A percentile compares a stretch with the other conserved stretches of the same genome.
These are phyloP conservation scores for Ilex paraguariensis DNA, from an alignment of 305 asterid species.

Conservation along the genomic window DNA sequence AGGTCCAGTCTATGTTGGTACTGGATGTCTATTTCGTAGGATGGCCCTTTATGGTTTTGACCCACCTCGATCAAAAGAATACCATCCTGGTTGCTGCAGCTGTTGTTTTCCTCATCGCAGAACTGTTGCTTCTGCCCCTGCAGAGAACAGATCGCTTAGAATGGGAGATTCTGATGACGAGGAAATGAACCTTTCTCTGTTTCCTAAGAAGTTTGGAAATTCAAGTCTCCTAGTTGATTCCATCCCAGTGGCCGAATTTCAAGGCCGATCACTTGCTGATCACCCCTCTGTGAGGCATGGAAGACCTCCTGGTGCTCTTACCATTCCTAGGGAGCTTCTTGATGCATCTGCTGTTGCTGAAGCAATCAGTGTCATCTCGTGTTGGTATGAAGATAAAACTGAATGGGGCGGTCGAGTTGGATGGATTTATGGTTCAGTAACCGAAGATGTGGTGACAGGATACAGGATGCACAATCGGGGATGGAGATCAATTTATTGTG, in stretches of 20 bases:
- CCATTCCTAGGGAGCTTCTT: constrained; percentile 42
- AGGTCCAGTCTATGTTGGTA: constrained; percentile 58
- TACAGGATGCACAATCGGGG: constrained; percentile 60
- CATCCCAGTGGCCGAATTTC: constrained; percentile 47
- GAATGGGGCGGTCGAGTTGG: constrained; percentile 63
- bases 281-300: constrained; percentile 57
- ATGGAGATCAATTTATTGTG: constrained; percentile 54
- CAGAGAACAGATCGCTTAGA: constrained; percentile 17
- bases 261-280: constrained; percentile 54
- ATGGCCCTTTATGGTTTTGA: constrained; percentile 60
- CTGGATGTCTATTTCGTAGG: constrained; percentile 46
- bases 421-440: constrained; percentile 56
- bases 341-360: constrained; percentile 55
- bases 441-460: constrained; percentile 57
- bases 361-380: constrained; percentile 47
- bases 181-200: constrained; percentile 19
- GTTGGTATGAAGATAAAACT: constrained; percentile 58
- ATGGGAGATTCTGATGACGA: constrained; percentile 40
- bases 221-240: constrained; percentile 45
- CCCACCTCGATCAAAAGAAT: constrained; percentile 34
- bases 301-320: constrained; percentile 45
- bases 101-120: constrained; percentile 18
- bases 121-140: constrained; percentile 7
- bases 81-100: constrained; percentile 23
- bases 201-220: constrained; percentile 51